Conservation (phyloP, 352 stramenopile species). For the Pythium apleroticum region DNA sequence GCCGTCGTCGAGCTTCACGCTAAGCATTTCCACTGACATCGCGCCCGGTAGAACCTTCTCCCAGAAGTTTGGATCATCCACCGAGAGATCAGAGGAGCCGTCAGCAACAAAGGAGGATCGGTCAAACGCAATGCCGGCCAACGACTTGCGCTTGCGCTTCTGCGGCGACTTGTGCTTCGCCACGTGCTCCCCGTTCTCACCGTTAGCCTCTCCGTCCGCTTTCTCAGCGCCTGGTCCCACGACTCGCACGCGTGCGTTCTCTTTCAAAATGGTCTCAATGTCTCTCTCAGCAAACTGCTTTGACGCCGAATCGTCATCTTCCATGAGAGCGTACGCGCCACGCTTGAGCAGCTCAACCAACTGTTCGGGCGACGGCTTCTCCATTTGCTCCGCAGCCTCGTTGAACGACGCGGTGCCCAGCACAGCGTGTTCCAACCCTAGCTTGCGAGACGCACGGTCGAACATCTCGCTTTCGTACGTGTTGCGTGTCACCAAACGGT, state of each 20-base stretch:
- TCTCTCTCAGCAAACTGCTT: conserved; percentile 94
- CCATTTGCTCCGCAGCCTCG: conserved; percentile 80
- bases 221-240: conserved; percentile 37
- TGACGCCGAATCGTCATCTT: conserved; percentile 94
- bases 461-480: conserved; percentile 99
- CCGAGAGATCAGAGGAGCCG: conserved; percentile 90
- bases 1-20: conserved; percentile 84
- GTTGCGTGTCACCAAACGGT: conserved; percentile 97
- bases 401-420: conserved; percentile 94
- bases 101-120: conserved; percentile 92
- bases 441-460: conserved; percentile 96
- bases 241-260: conserved; percentile 80
- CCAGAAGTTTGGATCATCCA: conserved; percentile 98
- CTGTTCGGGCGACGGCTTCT: conserved; percentile 88
- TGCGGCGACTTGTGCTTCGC: conserved; percentile 41
- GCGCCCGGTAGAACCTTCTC: conserved; percentile 89
- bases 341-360: conserved; percentile 97
- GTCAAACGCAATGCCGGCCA: conserved; percentile 79
- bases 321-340: conserved; percentile 98
- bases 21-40: conserved; percentile 87
- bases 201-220: conserved; percentile 32
- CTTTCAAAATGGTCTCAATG: conserved; percentile 96
- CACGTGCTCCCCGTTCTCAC: conserved; percentile 23
- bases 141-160: conserved; percentile 70
- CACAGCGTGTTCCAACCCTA: conserved; percentile 98